These are phyloP conservation scores for Auricularia sp. DNA, from an alignment of 768 basidiomycete genomes.

Conservation along the genomic window DNA sequence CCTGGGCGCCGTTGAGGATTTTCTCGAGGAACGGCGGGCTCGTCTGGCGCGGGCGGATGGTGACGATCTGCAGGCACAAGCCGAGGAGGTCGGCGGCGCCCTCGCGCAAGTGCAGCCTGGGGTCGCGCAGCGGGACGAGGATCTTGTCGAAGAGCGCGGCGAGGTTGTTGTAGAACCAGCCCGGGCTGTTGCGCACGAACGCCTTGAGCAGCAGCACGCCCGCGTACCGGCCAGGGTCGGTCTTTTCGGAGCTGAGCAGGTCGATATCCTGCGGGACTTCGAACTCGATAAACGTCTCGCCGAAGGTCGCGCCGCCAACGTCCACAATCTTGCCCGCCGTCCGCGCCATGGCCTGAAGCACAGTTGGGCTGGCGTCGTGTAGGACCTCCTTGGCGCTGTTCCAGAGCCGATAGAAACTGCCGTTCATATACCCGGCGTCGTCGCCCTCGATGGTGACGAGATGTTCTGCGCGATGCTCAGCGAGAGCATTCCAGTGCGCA, in stretches of 20 bases:
- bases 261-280: slow-evolving; percentile 82
- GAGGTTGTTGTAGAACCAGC: slow-evolving; percentile 82
- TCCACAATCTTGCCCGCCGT: slow-evolving; percentile 80
- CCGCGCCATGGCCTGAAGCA: slow-evolving; percentile 90
- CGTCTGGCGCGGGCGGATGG: slow-evolving; percentile 49
- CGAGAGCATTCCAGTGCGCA: neutral
- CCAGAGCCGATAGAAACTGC: slow-evolving; percentile 73
- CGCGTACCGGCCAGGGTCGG: slow-evolving; percentile 80
- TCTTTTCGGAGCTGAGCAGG: slow-evolving; percentile 60
- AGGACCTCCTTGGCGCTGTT: slow-evolving; percentile 89
- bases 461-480: slow-evolving; percentile 38
- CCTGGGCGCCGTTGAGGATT: slow-evolving; percentile 83
- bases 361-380: slow-evolving; percentile 79
- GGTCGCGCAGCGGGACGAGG: slow-evolving; percentile 79
- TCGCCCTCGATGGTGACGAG: slow-evolving; percentile 69
- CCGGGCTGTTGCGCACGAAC: slow-evolving; percentile 79
- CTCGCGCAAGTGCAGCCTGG: slow-evolving; percentile 80
- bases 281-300: slow-evolving; percentile 81
- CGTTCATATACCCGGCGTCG: slow-evolving; percentile 66
- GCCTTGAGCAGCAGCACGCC: slow-evolving; percentile 92
- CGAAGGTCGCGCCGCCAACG: slow-evolving; percentile 73
- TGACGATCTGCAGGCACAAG: slow-evolving; percentile 82
- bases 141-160: slow-evolving; percentile 86
- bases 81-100: slow-evolving; percentile 90
- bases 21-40: slow-evolving; percentile 56